Base-by-base conservation (phyloP, 2,329 filamentous ascomycete genomes). In the Scolecobasidium constrictum region DNA sequence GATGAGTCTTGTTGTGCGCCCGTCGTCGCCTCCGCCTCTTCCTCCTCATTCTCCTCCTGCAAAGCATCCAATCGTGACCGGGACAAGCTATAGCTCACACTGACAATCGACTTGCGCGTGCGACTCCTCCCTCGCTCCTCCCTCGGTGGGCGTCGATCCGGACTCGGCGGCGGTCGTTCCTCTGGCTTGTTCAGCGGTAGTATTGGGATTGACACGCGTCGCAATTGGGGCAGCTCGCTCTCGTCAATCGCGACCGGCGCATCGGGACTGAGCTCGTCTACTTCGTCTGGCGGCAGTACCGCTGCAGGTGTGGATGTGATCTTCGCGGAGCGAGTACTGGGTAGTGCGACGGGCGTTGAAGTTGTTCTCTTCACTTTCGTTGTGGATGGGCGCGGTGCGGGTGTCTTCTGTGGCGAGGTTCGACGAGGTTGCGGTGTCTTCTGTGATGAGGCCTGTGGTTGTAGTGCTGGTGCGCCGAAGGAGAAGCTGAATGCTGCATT, bases 401-500 rank as follows among this genome's bases (percentile, higher is more conserved):
- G 43, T 16, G 43, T 42, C 34, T 41, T 43, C 20, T 35, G 43
- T 3, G 37, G 16, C 18, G 22, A 17, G 15, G 19, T 26, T 38
- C 15, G 43, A 36, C 5, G 37, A n/a, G 23, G 42, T 16, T 42
- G 46, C 17, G 52, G 49, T 11, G 56, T 52, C 42, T 53, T 52
- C n/a, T 51, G 53, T 42, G 51, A 45, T 35, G 62, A 49, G 15
- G 52, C 48, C 28, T 50, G 45, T 11, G 52, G 35, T 31, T 38
- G 40, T 17, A 43, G 23, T n/a, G 44, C 48, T 31, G 52, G 42
- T 12, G 50, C 34, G 23, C 63, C 64, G 50, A 70, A 65, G 1
- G 65, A 63, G 50, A 74, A 71, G 13, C 66, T 68, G 50, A 74
- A 74, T 48, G 68, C 62, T 3, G 68, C 61, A 43, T 61, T 65